These are phyloP conservation scores for Cladosporium sp. DNA, from an alignment of 2,329 filamentous ascomycete species.

Conservation along the genomic window DNA sequence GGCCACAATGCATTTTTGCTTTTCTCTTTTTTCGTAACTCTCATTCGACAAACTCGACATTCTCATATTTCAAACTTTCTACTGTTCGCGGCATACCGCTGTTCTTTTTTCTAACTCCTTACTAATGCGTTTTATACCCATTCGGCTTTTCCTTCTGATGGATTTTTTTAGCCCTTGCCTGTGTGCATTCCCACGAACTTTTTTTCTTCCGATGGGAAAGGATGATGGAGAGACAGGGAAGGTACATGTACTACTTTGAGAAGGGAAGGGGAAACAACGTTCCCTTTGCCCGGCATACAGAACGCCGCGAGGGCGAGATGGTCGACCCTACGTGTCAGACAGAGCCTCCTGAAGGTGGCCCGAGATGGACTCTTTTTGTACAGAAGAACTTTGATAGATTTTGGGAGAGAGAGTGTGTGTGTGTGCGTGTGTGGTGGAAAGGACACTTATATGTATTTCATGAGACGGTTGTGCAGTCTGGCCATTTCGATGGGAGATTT, in stretches of 20 bases:
- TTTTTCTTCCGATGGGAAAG: not conserved
- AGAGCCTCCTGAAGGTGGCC: not conserved
- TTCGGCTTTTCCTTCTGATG: slow-evolving; percentile 6
- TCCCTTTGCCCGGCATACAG: not conserved
- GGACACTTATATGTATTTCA: not conserved
- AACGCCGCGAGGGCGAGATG: not conserved
- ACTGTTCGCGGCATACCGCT: slow-evolving; percentile 17
- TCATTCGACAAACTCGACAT: not conserved
- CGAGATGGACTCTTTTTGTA: not conserved
- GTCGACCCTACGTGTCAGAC: not conserved
- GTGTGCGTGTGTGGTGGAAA: not conserved
- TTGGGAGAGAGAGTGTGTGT: not conserved
- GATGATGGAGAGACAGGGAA: not conserved
- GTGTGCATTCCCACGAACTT: too few relatives aligned
- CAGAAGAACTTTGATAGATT: not conserved
- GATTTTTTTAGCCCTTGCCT: not conserved
- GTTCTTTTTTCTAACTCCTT: not conserved
- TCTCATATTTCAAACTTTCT: not conserved
- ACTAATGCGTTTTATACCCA: slow-evolving; percentile 23
- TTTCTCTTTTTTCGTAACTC: not conserved
- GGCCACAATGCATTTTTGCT: not conserved
- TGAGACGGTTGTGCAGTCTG: not conserved
- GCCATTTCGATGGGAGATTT: not conserved
- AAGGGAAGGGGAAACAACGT: too few relatives aligned
- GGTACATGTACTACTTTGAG: not conserved